phyloP scores from a whole-genome alignment of 1,284 basidiomycete genomes.

The Apiotrichum gracile region DNA sequence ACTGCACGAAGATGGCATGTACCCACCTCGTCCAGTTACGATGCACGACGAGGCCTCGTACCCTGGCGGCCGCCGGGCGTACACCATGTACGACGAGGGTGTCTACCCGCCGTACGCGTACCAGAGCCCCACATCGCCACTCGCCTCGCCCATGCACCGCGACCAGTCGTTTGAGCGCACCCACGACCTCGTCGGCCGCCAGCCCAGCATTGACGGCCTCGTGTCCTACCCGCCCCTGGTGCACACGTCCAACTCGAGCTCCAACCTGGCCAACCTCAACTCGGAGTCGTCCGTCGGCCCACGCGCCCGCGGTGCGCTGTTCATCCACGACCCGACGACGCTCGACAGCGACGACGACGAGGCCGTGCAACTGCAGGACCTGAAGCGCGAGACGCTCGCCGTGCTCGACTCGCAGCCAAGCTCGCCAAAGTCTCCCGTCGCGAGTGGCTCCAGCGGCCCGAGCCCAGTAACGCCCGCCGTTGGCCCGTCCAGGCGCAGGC shows the following conservation, averaged over 20 bases:
- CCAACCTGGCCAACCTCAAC: not conserved
- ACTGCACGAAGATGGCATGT: not conserved
- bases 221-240: conserved; percentile 11
- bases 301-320: conserved; percentile 18
- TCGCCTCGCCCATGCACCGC: not conserved
- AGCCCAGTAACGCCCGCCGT: not conserved
- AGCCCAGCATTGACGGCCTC: conserved; percentile 24
- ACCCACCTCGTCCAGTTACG: not conserved
- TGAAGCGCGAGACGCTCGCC: conserved; percentile 42
- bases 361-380: conserved; percentile 1
- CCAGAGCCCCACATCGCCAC: not conserved
- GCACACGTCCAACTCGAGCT: not conserved
- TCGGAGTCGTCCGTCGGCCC: not conserved
- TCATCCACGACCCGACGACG: conserved; percentile 20
- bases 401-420: conserved; percentile 2
- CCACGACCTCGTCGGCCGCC: conserved; percentile 13
- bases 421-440: not conserved
- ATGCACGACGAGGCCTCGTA: not conserved
- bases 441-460: not conserved
- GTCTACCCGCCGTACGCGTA: not conserved
- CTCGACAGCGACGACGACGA: conserved; percentile 20
- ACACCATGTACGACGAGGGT: not conserved
- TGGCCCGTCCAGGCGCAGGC: not conserved
- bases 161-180: not conserved
- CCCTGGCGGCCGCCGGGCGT: not conserved